phyloP scores from a whole-genome alignment of 73 alveolate genomes.

The Paramecium caudatum region DNA sequence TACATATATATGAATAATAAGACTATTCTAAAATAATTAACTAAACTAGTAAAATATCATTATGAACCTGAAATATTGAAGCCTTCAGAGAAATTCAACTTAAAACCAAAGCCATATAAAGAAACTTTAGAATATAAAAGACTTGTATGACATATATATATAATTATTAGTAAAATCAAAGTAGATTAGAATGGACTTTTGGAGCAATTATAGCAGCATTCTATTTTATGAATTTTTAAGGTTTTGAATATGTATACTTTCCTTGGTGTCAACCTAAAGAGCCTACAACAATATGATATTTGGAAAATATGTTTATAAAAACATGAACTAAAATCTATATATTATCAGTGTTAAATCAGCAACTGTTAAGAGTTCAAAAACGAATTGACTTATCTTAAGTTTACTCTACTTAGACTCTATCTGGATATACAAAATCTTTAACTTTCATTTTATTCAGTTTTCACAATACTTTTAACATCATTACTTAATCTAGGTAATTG shows the following conservation, averaged over 20 bases:
- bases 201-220: not conserved
- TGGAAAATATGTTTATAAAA: not conserved
- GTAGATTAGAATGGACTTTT: slow-evolving; percentile 20
- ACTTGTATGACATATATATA: not conserved
- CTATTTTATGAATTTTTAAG: slow-evolving; percentile 3
- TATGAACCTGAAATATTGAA: not conserved
- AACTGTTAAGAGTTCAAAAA: not conserved
- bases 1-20: too few species aligned
- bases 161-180: not conserved
- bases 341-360: not conserved
- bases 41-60: not conserved
- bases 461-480: not conserved
- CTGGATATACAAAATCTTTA: not conserved
- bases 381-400: not conserved
- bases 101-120: not conserved
- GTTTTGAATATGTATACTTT: not conserved
- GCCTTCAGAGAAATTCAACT: not conserved
- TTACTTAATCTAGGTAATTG: slow-evolving; percentile 20
- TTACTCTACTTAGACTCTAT: slow-evolving; percentile 8
- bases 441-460: not conserved
- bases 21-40: too few species aligned
- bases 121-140: not conserved
- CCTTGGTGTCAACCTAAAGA: slow-evolving; percentile 16
- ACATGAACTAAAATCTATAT: not conserved
- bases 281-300: not conserved